These are phyloP conservation scores for Theobroma grandiflorum DNA, from an alignment of 441 rosid species.

Conservation along the genomic window DNA sequence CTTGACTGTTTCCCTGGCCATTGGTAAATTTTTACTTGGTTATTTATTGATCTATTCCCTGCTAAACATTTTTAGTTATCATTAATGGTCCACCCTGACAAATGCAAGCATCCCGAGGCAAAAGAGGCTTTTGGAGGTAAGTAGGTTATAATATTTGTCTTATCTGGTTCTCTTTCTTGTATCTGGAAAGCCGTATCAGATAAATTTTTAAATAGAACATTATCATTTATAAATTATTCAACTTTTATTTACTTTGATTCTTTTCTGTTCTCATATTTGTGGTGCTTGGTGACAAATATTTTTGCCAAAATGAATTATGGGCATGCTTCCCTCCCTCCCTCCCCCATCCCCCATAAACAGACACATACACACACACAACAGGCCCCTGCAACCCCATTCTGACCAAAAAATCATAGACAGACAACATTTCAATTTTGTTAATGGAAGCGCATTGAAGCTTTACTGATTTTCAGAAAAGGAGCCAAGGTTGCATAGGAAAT, in stretches of 20 bases:
- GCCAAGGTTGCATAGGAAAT: neutral
- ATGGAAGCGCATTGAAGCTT: no score
- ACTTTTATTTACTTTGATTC: neutral
- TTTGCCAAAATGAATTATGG: neutral
- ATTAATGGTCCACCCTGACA: constrained; percentile 95
- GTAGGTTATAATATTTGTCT: constrained; percentile 18
- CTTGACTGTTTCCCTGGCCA: neutral
- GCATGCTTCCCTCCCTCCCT: neutral
- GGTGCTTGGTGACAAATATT: neutral
- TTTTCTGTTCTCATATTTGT: neutral
- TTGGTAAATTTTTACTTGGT: neutral
- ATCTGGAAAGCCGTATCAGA: neutral
- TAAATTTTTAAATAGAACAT: neutral
- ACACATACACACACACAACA: neutral
- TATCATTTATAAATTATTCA: neutral
- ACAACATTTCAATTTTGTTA: no score
- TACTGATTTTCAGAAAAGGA: no score
- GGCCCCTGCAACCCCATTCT: no score
- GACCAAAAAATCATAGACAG: no score
- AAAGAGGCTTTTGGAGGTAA: constrained; percentile 96
- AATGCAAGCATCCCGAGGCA: constrained; percentile 98
- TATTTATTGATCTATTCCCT: constrained; percentile 31
- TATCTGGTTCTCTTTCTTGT: neutral
- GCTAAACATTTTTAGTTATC: constrained; percentile 58
- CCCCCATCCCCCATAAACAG: neutral